Evolutionary conservation across 2,329 filamentous ascomycete species (phyloP).

Genomic region (Elsinoe necatrix): DNA sequence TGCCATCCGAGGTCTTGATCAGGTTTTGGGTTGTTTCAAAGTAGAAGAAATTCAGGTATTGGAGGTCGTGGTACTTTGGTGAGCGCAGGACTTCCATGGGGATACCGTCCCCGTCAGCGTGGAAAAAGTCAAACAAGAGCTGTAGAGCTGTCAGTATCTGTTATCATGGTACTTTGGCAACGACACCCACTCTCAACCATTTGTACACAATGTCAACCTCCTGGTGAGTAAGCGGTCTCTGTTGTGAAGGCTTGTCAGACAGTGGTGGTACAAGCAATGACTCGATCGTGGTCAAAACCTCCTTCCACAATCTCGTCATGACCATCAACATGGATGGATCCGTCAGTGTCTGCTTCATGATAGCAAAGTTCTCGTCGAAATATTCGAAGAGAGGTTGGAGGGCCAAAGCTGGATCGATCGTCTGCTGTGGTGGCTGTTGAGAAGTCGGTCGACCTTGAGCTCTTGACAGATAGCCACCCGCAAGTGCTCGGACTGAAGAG

Average conservation of each 20-base stretch:
- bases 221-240: constrained; percentile 72
- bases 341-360: constrained; percentile 95
- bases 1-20: constrained; percentile 89
- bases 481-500: constrained; percentile 47
- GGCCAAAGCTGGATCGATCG: constrained; percentile 68
- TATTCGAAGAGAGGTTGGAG: constrained; percentile 82
- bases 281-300: constrained; percentile 87
- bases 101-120: constrained; percentile 86
- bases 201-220: constrained; percentile 92
- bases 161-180: neutral
- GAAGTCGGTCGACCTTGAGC: constrained; percentile 37
- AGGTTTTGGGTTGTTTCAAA: constrained; percentile 85
- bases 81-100: constrained; percentile 87
- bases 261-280: constrained; percentile 82
- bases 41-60: constrained; percentile 97
- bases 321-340: constrained; percentile 96
- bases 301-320: constrained; percentile 97
- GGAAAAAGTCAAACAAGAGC: constrained; percentile 88
- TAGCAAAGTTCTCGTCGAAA: constrained; percentile 97
- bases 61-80: constrained; percentile 95
- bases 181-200: constrained; percentile 59
- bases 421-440: constrained; percentile 24
- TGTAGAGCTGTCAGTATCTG: constrained; percentile 19
- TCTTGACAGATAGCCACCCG: constrained; percentile 53
- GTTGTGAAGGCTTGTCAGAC: constrained; percentile 85